Base-by-base conservation (phyloP, 306 rosid species). In the Fagus sylvatica region DNA sequence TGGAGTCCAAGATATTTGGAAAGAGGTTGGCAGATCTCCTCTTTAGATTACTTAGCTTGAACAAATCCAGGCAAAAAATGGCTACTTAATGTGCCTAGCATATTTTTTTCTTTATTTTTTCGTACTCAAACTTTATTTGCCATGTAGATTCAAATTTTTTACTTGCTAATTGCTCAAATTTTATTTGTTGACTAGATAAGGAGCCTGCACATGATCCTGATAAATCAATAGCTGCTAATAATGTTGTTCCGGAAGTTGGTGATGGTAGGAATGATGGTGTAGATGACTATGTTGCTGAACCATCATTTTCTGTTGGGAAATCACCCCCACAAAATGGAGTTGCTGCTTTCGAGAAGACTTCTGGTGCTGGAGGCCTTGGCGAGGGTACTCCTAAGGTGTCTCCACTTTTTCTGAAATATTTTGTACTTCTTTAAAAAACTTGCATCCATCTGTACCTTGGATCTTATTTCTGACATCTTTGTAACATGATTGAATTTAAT, bases 321-420 rank as follows among this genome's bases (percentile, higher is more conserved):
- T 87, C 96, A 73, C 90, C 93, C 69, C 85, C 74, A 6, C 87
- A 80, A 78, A 95, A 90, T 85, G 89, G 81, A 68, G 85, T 73
- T 65, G 84, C 40, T 84, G 77, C 78, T 42, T 85, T 90, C n/a
- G 78, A 81, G 74, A 87, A 76, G 80, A 78, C 61, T 67, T 65
- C 78, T 60, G 82, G 84, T 76, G 83, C 87, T 17, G 70, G 87
- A 48, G 93, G 90, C 64, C 93, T 91, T 76, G 98, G 99, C 39
- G 98, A 95, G 87, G 99, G 98, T 65, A 83, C 91, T 72, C 96
- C 98, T 16, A 90, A 93, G 98, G 99, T 95, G 73, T 72, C 85
- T 80, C 43, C 64, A 40, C 41, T 7, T 43, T 61, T 37, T n/a
- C 46, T 42, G 34, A 37, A 8, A 5, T 55, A 28, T 34, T 28